Evolutionary conservation across 1,284 basidiomycete species (phyloP).

Genomic region (Takashimella koratensis): DNA sequence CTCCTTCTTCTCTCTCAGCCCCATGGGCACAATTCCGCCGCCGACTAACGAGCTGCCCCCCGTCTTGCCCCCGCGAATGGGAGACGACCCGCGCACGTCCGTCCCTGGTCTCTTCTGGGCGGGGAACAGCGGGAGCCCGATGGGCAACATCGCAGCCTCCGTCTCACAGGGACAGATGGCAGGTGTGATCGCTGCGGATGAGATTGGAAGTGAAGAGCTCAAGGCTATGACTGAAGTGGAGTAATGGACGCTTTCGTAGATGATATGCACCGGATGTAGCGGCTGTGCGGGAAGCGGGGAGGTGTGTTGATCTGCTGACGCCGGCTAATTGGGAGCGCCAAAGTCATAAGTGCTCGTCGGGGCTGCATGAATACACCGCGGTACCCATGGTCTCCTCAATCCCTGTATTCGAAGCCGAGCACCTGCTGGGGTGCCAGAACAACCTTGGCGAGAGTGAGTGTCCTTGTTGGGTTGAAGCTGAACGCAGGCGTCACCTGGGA

Average conservation of each 20-base stretch:
- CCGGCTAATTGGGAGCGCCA: too few relatives aligned
- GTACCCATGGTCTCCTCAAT: too few relatives aligned
- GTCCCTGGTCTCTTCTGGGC: constrained; percentile 32
- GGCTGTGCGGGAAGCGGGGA: too few relatives aligned
- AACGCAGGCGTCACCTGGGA: constrained; percentile 44
- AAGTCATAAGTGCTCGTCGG: too few relatives aligned
- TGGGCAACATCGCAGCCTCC: constrained; percentile 22
- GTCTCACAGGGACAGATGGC: constrained; percentile 27
- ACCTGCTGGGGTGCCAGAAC: constrained; percentile 31
- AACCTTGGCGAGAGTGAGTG: constrained; percentile 42
- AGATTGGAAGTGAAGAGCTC: constrained; percentile 27
- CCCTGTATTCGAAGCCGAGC: constrained; percentile 35
- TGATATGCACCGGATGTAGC: too few relatives aligned
- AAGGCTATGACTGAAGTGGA: background rate
- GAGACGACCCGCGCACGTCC: constrained; percentile 28
- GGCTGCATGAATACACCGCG: too few relatives aligned
- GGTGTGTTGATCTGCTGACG: too few relatives aligned
- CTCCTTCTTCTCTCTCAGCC: constrained; percentile 5
- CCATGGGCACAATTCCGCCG: constrained; percentile 11
- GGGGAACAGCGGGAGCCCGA: constrained; percentile 23
- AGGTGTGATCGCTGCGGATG: constrained; percentile 18
- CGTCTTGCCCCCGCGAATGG: constrained; percentile 19
- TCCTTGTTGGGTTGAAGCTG: background rate
- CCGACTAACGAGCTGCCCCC: background rate
- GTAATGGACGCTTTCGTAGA: too few relatives aligned